Evolutionary conservation across 441 rosid species (phyloP), one percentile per base, ranked within the genome.

Genomic region (Erodium moschatum): DNA sequence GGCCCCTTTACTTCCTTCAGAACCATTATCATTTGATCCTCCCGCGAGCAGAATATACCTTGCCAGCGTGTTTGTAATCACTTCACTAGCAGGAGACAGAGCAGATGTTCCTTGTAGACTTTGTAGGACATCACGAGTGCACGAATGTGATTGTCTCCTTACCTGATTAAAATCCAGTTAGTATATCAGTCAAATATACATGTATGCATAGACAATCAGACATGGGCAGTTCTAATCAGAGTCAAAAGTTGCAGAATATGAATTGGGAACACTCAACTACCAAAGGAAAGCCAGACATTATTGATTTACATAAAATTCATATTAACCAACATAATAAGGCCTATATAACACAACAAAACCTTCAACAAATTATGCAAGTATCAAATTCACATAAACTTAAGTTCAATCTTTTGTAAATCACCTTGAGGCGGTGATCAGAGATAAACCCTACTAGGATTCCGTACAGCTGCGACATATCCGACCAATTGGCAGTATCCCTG

Each of bases 1-100:
- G 38, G 90, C 98, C 74, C 93, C 96, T 74, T 72, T 80, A 6
- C 87, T 75, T 69, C 82, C 87, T 75, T 89, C 94, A 6, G 67
- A 5, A 35, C 40, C 40, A 35, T 35, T 35, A 35, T 35, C 40
- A 35, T 35, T 35, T 35, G 40, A 35, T 6, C 40, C 40, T 35
- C 40, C 40, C 6, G 40, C 40, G 6, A 35, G 40, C 40, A 35
- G 40, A 35, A 35, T 35, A 8, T 35, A 35, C 40, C 40, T 35
- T 35, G 40, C 89, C 27, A 91, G 87, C 42, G 73, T 54, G 67
- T 81, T 84, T 1, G 83, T 78, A 44, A 91, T 77, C 12, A 81
- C 86, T 80, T 90, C 93, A 71, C 97, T 89, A 20, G 89, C 87
- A 18, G 86, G 85, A 13, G 76, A 72, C 38, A 84, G 69, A 8